phyloP scores from a whole-genome alignment of 495 filamentous ascomycete genomes.

The Jackrogersella minutella region DNA sequence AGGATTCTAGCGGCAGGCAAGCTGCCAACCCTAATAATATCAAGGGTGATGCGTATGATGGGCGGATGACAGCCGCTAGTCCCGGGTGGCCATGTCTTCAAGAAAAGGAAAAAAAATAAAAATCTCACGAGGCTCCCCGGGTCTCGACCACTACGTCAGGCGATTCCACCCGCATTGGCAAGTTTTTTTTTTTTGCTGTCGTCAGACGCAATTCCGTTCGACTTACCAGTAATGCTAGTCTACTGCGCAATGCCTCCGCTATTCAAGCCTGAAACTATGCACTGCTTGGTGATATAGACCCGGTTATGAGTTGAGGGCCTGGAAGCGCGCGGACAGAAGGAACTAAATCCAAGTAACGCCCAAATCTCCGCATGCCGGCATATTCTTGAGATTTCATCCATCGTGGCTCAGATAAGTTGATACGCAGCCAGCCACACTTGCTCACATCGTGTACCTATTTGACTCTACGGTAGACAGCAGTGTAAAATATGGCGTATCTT shows the following conservation, averaged over 20 bases:
- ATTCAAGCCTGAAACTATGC: constrained; percentile 25
- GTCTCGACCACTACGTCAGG: constrained; percentile 29
- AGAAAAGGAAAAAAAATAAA: background rate
- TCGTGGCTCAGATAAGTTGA: constrained; percentile 18
- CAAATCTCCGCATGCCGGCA: constrained; percentile 28
- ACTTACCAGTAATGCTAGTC: constrained; percentile 15
- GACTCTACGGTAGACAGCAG: constrained; percentile 1
- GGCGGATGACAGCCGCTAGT: constrained; percentile 27
- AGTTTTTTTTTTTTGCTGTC: constrained; percentile 35
- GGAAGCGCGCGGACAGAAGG: constrained; percentile 17
- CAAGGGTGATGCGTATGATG: constrained; percentile 21
- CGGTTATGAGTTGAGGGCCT: constrained; percentile 20
- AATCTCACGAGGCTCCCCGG: constrained; percentile 28
- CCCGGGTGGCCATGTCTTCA: constrained; percentile 25
- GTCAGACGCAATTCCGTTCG: constrained; percentile 32
- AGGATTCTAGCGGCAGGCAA: constrained; percentile 33
- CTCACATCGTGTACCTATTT: constrained; percentile 12
- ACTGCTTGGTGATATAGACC: background rate
- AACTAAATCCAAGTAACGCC: constrained; percentile 25
- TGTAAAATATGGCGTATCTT: constrained; percentile 20
- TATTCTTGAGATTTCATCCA: constrained; percentile 8
- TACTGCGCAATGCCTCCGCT: constrained; percentile 12
- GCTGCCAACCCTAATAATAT: constrained; percentile 18
- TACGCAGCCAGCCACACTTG: constrained; percentile 12
- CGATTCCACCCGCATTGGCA: constrained; percentile 29